Conservation (phyloP, 2,329 filamentous ascomycete genomes). For the Penicillium brevicompactum region DNA sequence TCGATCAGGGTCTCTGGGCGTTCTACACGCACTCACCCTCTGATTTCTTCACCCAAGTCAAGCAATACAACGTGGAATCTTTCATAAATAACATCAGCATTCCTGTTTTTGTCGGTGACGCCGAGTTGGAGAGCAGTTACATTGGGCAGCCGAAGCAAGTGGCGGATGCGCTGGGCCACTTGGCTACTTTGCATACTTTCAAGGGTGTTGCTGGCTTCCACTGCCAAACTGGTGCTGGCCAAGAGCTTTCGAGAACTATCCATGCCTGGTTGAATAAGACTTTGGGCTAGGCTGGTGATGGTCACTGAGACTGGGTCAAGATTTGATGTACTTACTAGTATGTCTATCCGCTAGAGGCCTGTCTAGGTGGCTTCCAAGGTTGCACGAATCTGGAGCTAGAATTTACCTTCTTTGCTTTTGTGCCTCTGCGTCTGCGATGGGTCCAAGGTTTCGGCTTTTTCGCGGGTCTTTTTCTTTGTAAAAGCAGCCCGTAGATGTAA, state of each 20-base stretch:
- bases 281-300: background rate
- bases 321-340: too few species aligned
- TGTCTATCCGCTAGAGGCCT: too few species aligned
- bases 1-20: constrained; percentile 39
- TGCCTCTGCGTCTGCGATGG: too few species aligned
- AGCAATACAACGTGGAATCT: background rate
- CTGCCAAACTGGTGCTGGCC: constrained; percentile 23
- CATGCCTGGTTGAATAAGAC: constrained; percentile 13
- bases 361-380: too few species aligned
- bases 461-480: too few species aligned
- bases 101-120: constrained; percentile 27
- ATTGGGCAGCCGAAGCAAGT: constrained; percentile 20
- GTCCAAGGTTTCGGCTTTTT: too few species aligned
- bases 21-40: constrained; percentile 34
- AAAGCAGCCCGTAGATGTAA: too few species aligned
- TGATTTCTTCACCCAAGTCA: constrained; percentile 25
- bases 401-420: too few species aligned
- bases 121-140: constrained; percentile 21
- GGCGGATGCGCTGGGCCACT: constrained; percentile 18
- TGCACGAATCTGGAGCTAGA: too few species aligned
- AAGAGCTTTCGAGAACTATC: constrained; percentile 8
- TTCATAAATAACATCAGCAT: constrained; percentile 21
- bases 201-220: constrained; percentile 25
- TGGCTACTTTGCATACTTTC: constrained; percentile 22
- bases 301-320: too few species aligned